A percentile compares a stretch with the other conserved stretches of the same genome.
Evolutionary conservation across 2,329 filamentous ascomycete genomes (phyloP).

Genomic region (Huntiella moniliformis): DNA sequence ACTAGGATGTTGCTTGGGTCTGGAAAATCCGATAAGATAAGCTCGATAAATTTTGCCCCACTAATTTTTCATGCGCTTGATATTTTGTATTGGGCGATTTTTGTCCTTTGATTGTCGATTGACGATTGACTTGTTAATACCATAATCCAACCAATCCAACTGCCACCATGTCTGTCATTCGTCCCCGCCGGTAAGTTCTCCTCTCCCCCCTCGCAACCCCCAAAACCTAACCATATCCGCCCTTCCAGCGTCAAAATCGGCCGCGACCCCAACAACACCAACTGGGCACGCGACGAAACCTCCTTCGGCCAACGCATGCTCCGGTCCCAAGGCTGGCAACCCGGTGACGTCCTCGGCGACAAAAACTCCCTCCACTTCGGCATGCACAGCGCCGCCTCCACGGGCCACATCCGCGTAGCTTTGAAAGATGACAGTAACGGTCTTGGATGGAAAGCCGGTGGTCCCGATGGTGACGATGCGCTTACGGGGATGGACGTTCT

Average conservation of each 20-base stretch:
- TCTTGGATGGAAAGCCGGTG: slow-evolving; percentile 49
- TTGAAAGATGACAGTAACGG: slow-evolving; percentile 86
- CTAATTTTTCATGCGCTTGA: background rate
- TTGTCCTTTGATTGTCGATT: no score
- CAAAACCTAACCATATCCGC: background rate
- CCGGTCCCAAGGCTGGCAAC: slow-evolving; percentile 73
- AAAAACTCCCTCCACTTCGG: slow-evolving; percentile 55
- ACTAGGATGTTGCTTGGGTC: no score
- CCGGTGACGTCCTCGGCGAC: slow-evolving; percentile 65
- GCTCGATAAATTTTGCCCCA: no score
- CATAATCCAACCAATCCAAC: background rate
- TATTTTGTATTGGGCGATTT: background rate
- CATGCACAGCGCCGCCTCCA: slow-evolving; percentile 61
- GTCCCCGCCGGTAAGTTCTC: slow-evolving; percentile 9
- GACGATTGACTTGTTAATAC: background rate
- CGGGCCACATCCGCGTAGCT: slow-evolving; percentile 66
- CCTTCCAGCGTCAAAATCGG: slow-evolving; percentile 44
- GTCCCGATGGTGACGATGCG: slow-evolving; percentile 49
- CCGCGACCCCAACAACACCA: slow-evolving; percentile 86
- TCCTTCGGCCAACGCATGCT: slow-evolving; percentile 85
- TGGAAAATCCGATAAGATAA: no score
- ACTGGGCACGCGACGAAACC: slow-evolving; percentile 67
- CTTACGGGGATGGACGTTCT: slow-evolving; percentile 76
- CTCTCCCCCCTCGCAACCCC: background rate
- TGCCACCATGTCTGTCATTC: slow-evolving; percentile 10